Evolutionary conservation across 345 rosid genomes (phyloP), one percentile per base, ranked within the genome.

Genomic region (Aethionema arabicum): DNA sequence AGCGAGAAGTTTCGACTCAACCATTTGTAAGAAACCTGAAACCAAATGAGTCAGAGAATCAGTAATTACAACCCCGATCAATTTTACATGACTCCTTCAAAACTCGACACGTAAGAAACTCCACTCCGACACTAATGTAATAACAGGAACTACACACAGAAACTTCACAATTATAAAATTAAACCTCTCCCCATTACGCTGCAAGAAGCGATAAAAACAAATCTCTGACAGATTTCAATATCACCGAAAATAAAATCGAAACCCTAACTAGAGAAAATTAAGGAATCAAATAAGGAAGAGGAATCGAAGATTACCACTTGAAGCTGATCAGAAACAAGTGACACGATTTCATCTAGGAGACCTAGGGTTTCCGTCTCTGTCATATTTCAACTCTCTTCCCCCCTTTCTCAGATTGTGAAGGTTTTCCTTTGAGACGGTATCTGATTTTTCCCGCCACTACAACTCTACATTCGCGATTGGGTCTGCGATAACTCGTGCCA

Each of bases 21-120:
- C 99, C 99, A 93, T 77, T 93, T 93, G 76, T 81, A 93, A 32
- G 99, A 90, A 64, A 93, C 97, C 99, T 90, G 83, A 71, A 65
- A 81, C 55, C 41, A 31, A 61, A 66, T 21, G 11, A 15, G 38
- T 16, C n/a, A 54, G 4, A 7, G 15, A 63, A 41, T 63, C 41
- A 49, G 2, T 33, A 13, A 55, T 16, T 31, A 38, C 4, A 61
- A 11, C 44, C 55, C 11, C 53, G 46, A 44, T 54, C 68, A 16
- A 43, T 43, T 51, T 8, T 67, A 27, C 46, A 59, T 11, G 10
- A 49, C 27, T 31, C 15, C 16, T 48, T 32, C 59, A 13, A 69
- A 57, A 16, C 29, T 47, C 16, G 5, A 9, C 41, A 58, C 31
- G 37, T 35, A n/a, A 16, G 5, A 52, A 42, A 30, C 3, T 3